These are phyloP conservation scores for Aspergillus mulundensis DNA, from an alignment of 495 filamentous ascomycete genomes.

Conservation along the genomic window DNA sequence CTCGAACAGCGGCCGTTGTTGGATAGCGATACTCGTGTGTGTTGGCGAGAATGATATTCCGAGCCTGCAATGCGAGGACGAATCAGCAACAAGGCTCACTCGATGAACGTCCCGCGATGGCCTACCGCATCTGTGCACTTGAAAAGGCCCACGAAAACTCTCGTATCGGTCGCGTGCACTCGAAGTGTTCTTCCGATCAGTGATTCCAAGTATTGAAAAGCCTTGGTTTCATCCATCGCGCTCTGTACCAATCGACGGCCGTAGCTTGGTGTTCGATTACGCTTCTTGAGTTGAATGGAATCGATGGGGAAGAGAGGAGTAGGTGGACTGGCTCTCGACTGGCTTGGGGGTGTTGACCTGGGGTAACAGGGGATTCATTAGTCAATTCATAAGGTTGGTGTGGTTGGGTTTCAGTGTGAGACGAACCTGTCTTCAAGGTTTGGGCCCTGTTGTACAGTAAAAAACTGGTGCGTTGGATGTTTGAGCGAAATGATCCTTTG, in stretches of 20 bases:
- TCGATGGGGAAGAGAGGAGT: background rate
- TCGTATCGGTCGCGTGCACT: slow-evolving; percentile 74
- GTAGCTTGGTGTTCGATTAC: background rate
- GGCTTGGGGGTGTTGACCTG: slow-evolving; percentile 7
- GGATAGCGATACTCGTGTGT: slow-evolving; percentile 86
- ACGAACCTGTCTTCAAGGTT: background rate
- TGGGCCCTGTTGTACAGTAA: background rate
- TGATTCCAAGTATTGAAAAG: slow-evolving; percentile 41
- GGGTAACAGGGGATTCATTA: background rate
- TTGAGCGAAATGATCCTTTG: background rate
- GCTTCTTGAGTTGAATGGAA: background rate
- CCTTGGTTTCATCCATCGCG: slow-evolving; percentile 39
- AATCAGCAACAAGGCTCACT: slow-evolving; percentile 7
- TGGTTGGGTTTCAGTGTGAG: background rate
- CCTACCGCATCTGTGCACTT: slow-evolving; percentile 90
- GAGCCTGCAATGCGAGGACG: slow-evolving; percentile 48
- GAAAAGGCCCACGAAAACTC: slow-evolving; percentile 85
- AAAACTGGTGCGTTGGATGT: background rate
- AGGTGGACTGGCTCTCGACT: slow-evolving; percentile 7
- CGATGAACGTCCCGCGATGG: slow-evolving; percentile 10
- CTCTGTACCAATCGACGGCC: slow-evolving; percentile 7
- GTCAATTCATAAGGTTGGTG: background rate
- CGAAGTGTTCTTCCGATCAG: slow-evolving; percentile 58
- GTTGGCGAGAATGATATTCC: slow-evolving; percentile 79
- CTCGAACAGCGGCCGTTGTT: slow-evolving; percentile 44